Evolutionary conservation across 345 rosid species (phyloP).

Genomic region (Arabidopsis thaliana): TAIR10.1 NC_003074.8:2946501-2947000

Average conservation of each 20-base stretch:
- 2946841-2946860: conserved; percentile 1
- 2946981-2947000: conserved; percentile 56
- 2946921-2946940: conserved; percentile 99
- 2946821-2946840: no score
- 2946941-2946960: conserved; percentile 98
- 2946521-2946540: conserved; percentile 44
- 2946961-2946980: conserved; percentile 96
- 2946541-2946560: conserved; percentile 75
- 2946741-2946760: not conserved
- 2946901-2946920: conserved; percentile 19
- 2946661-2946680: not conserved
- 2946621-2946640: conserved; percentile 98
- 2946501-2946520: conserved; percentile 52
- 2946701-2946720: not conserved
- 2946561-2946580: conserved; percentile 98
- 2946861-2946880: not conserved
- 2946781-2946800: not conserved
- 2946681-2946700: not conserved
- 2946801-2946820: no score
- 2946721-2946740: not conserved
- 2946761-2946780: conserved; percentile 3
- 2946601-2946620: conserved; percentile 98
- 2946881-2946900: not conserved
- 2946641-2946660: conserved; percentile 1
- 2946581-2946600: conserved; percentile 98